These are phyloP conservation scores for Aspergillus pseudoglaucus DNA, from an alignment of 2,329 filamentous ascomycete species.

Conservation along the genomic window DNA sequence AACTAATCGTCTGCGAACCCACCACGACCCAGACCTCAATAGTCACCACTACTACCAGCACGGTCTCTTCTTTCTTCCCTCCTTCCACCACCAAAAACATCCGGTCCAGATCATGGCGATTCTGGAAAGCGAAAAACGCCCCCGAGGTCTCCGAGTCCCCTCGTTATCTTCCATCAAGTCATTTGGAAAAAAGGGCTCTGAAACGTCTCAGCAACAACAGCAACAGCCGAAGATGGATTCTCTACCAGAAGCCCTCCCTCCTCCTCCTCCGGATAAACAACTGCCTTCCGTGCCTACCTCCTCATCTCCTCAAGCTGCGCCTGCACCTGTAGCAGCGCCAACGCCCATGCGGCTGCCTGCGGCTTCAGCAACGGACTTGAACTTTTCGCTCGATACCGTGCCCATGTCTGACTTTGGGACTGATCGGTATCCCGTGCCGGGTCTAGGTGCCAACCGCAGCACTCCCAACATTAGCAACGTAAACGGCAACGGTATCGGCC, in stretches of 20 bases:
- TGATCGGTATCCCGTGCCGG: background rate
- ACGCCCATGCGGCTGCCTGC: background rate
- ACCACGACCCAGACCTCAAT: no score
- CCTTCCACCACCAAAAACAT: background rate
- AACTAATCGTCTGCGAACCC: no score
- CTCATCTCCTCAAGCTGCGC: background rate
- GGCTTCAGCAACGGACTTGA: background rate
- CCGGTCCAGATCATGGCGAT: conserved; percentile 20
- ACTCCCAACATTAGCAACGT: background rate
- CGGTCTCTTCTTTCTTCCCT: no score
- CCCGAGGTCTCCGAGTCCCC: conserved; percentile 27
- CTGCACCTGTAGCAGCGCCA: conserved; percentile 4
- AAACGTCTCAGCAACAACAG: conserved; percentile 1
- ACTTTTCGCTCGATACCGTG: background rate
- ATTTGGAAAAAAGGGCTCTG: conserved; percentile 19
- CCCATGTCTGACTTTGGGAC: background rate
- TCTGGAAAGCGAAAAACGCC: conserved; percentile 29
- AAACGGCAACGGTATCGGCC: background rate
- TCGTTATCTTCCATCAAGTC: conserved; percentile 27
- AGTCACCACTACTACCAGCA: no score
- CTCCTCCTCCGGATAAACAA: conserved; percentile 20
- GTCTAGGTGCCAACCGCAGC: no score
- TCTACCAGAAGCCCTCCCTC: conserved; percentile 1
- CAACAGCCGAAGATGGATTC: conserved; percentile 17
- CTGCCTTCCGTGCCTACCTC: conserved; percentile 19